A percentile compares a stretch with the other conserved stretches of the same genome.
Evolutionary conservation across 2,329 filamentous ascomycete species (phyloP).

Genomic region (Leptographium lundbergii): DNA sequence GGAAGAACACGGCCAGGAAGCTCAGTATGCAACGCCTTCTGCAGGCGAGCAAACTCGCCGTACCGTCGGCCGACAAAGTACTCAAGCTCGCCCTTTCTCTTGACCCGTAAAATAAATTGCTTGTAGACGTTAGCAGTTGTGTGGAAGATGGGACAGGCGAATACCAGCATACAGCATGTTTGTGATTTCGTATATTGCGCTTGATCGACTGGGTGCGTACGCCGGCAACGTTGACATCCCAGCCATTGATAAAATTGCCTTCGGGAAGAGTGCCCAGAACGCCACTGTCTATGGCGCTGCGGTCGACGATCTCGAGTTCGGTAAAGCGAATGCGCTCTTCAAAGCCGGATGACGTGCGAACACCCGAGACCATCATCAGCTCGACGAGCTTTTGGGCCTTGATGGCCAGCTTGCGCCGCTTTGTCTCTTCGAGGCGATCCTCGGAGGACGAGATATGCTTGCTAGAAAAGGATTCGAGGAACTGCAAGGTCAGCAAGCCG

Average conservation of each 20-base stretch:
- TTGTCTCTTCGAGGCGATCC: conserved; percentile 90
- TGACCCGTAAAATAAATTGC: conserved; percentile 85
- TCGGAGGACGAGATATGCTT: conserved; percentile 97
- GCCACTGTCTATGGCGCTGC: conserved; percentile 82
- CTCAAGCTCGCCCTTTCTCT: conserved; percentile 61
- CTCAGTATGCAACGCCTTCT: conserved; percentile 69
- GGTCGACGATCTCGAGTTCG: conserved; percentile 92
- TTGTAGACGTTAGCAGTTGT: conserved; percentile 18
- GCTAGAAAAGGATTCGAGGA: conserved; percentile 90
- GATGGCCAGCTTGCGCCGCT: conserved; percentile 77
- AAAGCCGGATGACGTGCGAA: conserved; percentile 90
- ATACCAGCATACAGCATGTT: conserved; percentile 59
- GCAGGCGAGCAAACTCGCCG: conserved; percentile 71
- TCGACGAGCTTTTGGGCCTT: conserved; percentile 96
- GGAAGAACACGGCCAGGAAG: conserved; percentile 84
- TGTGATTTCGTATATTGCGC: conserved; percentile 78
- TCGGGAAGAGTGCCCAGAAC: conserved; percentile 78
- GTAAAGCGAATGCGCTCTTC: conserved; percentile 95
- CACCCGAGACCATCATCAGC: conserved; percentile 98
- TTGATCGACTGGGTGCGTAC: conserved; percentile 72
- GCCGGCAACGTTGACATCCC: conserved; percentile 91
- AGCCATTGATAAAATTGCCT: conserved; percentile 84
- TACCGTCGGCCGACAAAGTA: conserved; percentile 76
- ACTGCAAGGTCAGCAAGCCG: conserved; percentile 35
- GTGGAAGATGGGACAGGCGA: not conserved